A percentile compares a stretch with the other conserved stretches of the same genome.
Evolutionary conservation across 345 rosid species (phyloP).

Genomic region (Capsella bursapastoris): DNA sequence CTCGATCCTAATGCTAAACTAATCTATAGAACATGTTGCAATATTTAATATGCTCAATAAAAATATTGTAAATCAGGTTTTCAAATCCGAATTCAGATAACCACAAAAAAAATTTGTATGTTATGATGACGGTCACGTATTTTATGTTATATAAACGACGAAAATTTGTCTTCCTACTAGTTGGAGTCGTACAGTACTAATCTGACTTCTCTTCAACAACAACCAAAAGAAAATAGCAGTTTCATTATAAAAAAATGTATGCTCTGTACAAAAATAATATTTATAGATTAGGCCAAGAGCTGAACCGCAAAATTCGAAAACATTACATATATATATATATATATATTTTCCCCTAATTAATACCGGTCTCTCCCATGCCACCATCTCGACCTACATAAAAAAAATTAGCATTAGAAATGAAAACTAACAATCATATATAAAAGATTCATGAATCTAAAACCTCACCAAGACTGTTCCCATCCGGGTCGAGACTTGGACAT

Average conservation of each 20-base stretch:
- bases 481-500: slow-evolving; percentile 76
- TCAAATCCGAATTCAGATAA: not conserved
- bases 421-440: not conserved
- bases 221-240: not conserved
- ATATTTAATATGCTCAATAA: not conserved
- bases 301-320: slow-evolving; percentile 10
- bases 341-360: slow-evolving; percentile 42
- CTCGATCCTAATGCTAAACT: not conserved
- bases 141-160: too few relatives aligned
- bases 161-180: not conserved
- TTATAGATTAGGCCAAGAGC: slow-evolving; percentile 6
- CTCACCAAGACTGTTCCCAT: slow-evolving; percentile 82
- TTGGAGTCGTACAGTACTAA: not conserved
- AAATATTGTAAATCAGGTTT: not conserved
- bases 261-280: slow-evolving; percentile 19
- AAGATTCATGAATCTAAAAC: slow-evolving; percentile 1
- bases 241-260: slow-evolving; percentile 9
- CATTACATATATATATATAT: not conserved
- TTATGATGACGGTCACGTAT: too few relatives aligned
- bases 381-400: slow-evolving; percentile 77
- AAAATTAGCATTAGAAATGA: not conserved
- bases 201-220: not conserved
- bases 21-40: not conserved
- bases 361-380: slow-evolving; percentile 65
- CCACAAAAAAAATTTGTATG: not conserved